Evolutionary conservation across 2,329 filamentous ascomycete genomes (phyloP).

Genomic region (Sporothrix brunneoviolacea): DNA sequence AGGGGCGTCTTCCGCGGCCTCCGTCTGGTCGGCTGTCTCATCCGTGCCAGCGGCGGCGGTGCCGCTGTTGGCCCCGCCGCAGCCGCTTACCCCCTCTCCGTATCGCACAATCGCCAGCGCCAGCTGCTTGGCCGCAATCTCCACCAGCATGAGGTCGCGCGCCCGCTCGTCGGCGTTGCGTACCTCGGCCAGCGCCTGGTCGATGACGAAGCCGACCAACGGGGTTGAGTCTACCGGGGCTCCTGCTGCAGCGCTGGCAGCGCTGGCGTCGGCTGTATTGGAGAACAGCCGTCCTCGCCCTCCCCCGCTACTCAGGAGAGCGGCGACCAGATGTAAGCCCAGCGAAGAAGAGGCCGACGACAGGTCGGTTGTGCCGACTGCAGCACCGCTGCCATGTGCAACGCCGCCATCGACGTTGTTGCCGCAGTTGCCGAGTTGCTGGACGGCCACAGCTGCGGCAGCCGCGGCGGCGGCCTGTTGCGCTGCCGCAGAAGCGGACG

Average conservation of each 20-base stretch:
- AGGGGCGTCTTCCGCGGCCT: no score
- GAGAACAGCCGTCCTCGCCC: neutral
- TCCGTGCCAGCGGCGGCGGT: no score
- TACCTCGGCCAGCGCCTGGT: constrained; percentile 41
- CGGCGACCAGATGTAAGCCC: constrained; percentile 7
- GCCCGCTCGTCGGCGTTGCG: constrained; percentile 36
- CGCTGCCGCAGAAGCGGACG: neutral
- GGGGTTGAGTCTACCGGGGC: constrained; percentile 9
- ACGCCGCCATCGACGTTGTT: neutral
- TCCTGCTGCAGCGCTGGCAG: neutral
- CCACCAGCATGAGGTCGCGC: constrained; percentile 44
- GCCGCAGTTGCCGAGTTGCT: constrained; percentile 9
- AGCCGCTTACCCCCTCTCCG: constrained; percentile 27
- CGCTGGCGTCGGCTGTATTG: neutral
- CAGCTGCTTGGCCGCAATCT: constrained; percentile 48
- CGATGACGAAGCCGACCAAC: constrained; percentile 36
- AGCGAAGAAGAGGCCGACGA: constrained; percentile 4
- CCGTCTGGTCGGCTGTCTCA: no score
- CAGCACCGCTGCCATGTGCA: neutral
- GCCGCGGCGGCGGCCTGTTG: constrained; percentile 6
- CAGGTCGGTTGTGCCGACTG: no score
- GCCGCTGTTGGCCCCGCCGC: neutral
- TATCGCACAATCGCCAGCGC: constrained; percentile 47
- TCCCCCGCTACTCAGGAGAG: constrained; percentile 7
- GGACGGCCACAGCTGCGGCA: constrained; percentile 16